phyloP scores from a whole-genome alignment of 2,329 filamentous ascomycete species.

The Fusarium papillatum region DNA sequence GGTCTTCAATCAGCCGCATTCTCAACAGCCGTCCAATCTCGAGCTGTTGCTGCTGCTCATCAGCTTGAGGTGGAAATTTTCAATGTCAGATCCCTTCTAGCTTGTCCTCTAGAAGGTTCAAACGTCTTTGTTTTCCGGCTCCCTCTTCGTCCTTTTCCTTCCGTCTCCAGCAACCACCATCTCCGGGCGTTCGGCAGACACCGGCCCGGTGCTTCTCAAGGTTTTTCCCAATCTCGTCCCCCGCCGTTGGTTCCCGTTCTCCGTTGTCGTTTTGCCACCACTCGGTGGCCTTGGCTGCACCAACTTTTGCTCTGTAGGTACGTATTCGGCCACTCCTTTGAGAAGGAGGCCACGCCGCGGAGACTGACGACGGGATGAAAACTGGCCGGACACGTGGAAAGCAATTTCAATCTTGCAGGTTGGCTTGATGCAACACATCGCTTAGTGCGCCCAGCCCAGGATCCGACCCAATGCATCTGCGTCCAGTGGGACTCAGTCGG shows the following conservation, averaged over 20 bases:
- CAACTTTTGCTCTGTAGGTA: slow-evolving; percentile 2
- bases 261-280: slow-evolving; percentile 30
- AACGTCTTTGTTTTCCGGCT: slow-evolving; percentile 10
- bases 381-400: slow-evolving; percentile 9
- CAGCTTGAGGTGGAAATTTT: neutral
- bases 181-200: slow-evolving; percentile 22
- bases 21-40: slow-evolving; percentile 9
- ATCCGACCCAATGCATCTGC: slow-evolving; percentile 1
- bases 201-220: slow-evolving; percentile 25
- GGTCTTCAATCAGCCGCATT: slow-evolving; percentile 9
- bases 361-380: slow-evolving; percentile 19
- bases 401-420: slow-evolving; percentile 17
- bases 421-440: slow-evolving; percentile 7
- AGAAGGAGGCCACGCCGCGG: slow-evolving; percentile 7
- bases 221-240: slow-evolving; percentile 8
- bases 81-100: neutral
- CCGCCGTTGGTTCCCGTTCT: slow-evolving; percentile 31
- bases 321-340: neutral
- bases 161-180: slow-evolving; percentile 25
- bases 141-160: neutral
- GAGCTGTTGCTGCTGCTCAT: neutral
- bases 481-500: neutral
- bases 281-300: slow-evolving; percentile 28
- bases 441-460: slow-evolving; percentile 1
- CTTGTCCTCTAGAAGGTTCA: slow-evolving; percentile 2